Evolutionary conservation across 2,329 filamentous ascomycete genomes (phyloP).

Genomic region (Coniochaeta pulveracea): DNA sequence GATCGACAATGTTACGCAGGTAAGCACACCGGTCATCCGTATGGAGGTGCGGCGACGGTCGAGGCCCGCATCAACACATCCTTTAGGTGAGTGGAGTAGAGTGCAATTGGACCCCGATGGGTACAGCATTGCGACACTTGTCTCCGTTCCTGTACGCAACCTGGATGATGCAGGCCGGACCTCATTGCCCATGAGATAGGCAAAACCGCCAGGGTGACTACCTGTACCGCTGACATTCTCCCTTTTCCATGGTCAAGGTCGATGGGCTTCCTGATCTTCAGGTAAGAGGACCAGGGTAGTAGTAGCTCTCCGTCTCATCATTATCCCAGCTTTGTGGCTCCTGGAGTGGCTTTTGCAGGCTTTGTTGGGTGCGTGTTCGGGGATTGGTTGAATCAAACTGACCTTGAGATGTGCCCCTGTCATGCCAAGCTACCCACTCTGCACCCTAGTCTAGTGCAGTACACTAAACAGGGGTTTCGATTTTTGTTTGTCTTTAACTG

Average conservation of each 20-base stretch:
- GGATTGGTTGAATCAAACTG: constrained; percentile 17
- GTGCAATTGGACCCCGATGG: too few relatives aligned
- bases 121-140: too few relatives aligned
- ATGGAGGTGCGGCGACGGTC: neutral
- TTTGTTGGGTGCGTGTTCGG: neutral
- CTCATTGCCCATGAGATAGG: too few relatives aligned
- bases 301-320: constrained; percentile 1
- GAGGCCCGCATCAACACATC: too few relatives aligned
- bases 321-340: neutral
- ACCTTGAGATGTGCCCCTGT: constrained; percentile 17
- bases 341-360: neutral
- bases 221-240: too few relatives aligned
- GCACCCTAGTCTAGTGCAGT: constrained; percentile 11
- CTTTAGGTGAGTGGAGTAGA: too few relatives aligned
- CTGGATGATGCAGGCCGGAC: too few relatives aligned
- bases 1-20: too few relatives aligned
- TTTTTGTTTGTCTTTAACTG: constrained; percentile 12
- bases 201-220: too few relatives aligned
- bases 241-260: neutral
- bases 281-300: neutral
- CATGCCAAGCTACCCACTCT: constrained; percentile 16
- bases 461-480: constrained; percentile 4
- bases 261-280: neutral
- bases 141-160: too few relatives aligned
- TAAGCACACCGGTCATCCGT: constrained; percentile 3